phyloP scores from a whole-genome alignment of 1,284 basidiomycete species.

The Baeospora myosura region DNA sequence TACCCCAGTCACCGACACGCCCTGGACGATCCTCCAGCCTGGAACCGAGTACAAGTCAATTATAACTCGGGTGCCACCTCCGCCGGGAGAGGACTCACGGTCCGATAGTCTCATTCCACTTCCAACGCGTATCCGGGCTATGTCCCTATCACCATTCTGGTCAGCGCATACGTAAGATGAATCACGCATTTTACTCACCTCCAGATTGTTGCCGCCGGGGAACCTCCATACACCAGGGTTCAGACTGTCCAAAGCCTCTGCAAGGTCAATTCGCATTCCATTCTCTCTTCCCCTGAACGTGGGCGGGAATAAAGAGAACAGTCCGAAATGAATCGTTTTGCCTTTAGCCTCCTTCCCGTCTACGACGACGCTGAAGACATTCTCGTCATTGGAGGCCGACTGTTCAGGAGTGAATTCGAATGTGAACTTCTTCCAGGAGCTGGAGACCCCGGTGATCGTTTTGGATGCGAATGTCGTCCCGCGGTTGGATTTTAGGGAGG shows the following conservation, averaged over 20 bases:
- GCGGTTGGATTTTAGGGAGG: slow-evolving; percentile 24
- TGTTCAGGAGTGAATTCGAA: slow-evolving; percentile 23
- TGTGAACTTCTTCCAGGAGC: slow-evolving; percentile 26
- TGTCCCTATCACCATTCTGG: no score
- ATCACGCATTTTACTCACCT: slow-evolving; percentile 14
- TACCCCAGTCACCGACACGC: slow-evolving; percentile 27
- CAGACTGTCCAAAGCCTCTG: slow-evolving; percentile 19
- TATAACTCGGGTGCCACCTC: neutral
- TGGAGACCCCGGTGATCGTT: slow-evolving; percentile 18
- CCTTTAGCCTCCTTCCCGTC: slow-evolving; percentile 24
- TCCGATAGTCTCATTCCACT: slow-evolving; percentile 35
- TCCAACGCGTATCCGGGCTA: slow-evolving; percentile 29
- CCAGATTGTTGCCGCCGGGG: slow-evolving; percentile 35
- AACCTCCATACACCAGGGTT: slow-evolving; percentile 28
- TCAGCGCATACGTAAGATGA: no score
- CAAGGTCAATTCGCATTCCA: slow-evolving; percentile 33
- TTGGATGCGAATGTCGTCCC: slow-evolving; percentile 24
- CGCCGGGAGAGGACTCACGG: slow-evolving; percentile 11
- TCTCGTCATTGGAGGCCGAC: slow-evolving; percentile 25
- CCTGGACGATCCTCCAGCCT: slow-evolving; percentile 29
- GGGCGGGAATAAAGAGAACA: slow-evolving; percentile 33
- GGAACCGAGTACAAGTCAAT: neutral
- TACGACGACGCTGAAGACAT: slow-evolving; percentile 28
- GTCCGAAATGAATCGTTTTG: slow-evolving; percentile 26
- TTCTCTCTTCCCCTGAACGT: slow-evolving; percentile 30